These are phyloP conservation scores for Austroboletus novae-zelandiae DNA, from an alignment of 1,284 basidiomycete genomes.

Conservation along the genomic window DNA sequence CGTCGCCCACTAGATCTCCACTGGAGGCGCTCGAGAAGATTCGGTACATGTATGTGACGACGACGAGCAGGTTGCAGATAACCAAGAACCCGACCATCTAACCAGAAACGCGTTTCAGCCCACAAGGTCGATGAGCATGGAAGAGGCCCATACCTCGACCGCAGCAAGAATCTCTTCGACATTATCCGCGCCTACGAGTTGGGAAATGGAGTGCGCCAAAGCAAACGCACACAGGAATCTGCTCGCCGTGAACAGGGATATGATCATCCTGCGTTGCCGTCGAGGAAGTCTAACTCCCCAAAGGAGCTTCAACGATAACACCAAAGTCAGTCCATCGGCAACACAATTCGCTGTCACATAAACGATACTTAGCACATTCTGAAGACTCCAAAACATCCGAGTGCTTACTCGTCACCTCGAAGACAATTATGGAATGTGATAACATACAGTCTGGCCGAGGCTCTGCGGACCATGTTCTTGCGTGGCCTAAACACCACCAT, in stretches of 20 bases:
- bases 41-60: slow-evolving; percentile 15
- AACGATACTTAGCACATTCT: background rate
- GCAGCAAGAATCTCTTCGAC: background rate
- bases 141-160: slow-evolving; percentile 4
- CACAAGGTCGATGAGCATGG: background rate
- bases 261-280: slow-evolving; percentile 13
- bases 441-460: background rate
- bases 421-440: background rate
- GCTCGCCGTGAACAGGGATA: slow-evolving; percentile 12
- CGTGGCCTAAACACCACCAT: slow-evolving; percentile 5
- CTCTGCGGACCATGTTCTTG: background rate
- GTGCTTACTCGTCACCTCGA: slow-evolving; percentile 4
- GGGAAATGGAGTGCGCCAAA: slow-evolving; percentile 1
- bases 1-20: background rate
- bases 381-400: background rate
- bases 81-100: slow-evolving; percentile 6
- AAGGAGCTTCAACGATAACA: slow-evolving; percentile 13
- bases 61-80: slow-evolving; percentile 19
- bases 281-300: slow-evolving; percentile 11
- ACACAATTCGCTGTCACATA: slow-evolving; percentile 1
- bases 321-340: background rate
- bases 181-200: background rate
- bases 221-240: slow-evolving; percentile 5
- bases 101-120: background rate
- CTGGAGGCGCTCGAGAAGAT: background rate